Conservation (phyloP, 192 early-diverging fungal species). For the Cladochytrium replicatum region DNA sequence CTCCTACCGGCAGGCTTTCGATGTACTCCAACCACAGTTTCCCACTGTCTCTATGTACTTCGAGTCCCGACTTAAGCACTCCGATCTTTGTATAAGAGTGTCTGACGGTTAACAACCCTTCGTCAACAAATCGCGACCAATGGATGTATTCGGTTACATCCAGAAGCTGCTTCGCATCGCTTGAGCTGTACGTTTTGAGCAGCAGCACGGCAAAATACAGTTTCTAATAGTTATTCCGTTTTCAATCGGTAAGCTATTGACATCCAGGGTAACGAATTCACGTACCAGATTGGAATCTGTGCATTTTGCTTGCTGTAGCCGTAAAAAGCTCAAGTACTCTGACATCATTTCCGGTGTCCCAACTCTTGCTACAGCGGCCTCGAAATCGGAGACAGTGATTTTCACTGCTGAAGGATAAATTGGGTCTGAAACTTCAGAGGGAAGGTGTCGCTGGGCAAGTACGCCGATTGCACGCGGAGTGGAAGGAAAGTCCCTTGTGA, state of each 20-base stretch:
- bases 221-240: conserved; percentile 4
- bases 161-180: too few relatives aligned
- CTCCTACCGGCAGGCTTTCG: too few relatives aligned
- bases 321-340: conserved; percentile 1
- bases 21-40: too few relatives aligned
- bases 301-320: conserved; percentile 4
- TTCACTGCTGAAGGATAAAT: conserved; percentile 36
- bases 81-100: too few relatives aligned
- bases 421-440: conserved; percentile 25
- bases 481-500: conserved; percentile 46
- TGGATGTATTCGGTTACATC: too few relatives aligned
- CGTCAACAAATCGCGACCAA: too few relatives aligned
- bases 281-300: neutral
- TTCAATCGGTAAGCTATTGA: neutral
- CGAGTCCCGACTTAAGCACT: too few relatives aligned
- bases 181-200: too few relatives aligned
- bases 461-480: conserved; percentile 43
- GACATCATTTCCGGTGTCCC: too few relatives aligned
- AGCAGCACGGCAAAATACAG: conserved; percentile 1
- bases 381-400: conserved; percentile 39
- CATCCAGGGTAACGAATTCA: neutral
- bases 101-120: too few relatives aligned
- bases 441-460: conserved; percentile 46
- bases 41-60: too few relatives aligned
- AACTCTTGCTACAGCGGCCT: conserved; percentile 31